Evolutionary conservation across 805 yeast genomes (phyloP), one percentile per base, ranked within the genome.

Genomic region (Tetrapisispora namnaoensis): DNA sequence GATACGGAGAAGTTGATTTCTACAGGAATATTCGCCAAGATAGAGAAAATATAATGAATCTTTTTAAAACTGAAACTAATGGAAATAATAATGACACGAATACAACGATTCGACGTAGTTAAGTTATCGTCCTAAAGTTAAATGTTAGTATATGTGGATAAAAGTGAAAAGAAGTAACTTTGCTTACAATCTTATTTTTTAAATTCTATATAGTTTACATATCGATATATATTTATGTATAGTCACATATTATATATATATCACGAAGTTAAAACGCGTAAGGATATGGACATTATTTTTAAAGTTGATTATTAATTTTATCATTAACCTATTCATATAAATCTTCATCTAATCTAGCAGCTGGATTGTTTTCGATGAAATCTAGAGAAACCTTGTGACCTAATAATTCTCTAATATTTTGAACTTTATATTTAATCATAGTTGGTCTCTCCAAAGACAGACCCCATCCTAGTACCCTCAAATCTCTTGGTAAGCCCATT

Each of bases 381-480:
- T 88, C 96, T 58, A 93, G 76, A 54, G 88, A 80, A 44, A 93
- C 98, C 75, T 95, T 93, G 71, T 93, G 99, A 52, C 99, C 99
- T 65, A 93, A 76, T 62, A 93, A 74, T 70, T 93, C 99, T 76
- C 99, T 83, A 62, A 93, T 93, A 69, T 93, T 93, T 57, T 88
- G 83, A 51, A 93, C 96, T 51, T 84, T 95, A 66, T 93, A 93
- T 72, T 91, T 93, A 69, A 93, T 93, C 99, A 93, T 93, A 32
- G 99, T 93, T 55, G 99, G 99, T 73, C 99, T 83, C 72, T 93
- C 99, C 66, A 93, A 77, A 22, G 95, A 85, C 60, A 93, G 76
- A 63, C 99, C 99, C 89, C 95, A 93, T 53, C 99, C 99, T 56
- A 89, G 78, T 13, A 91, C 98, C 67, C 97, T 79, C 73, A 95